Conservation (phyloP, 306 rosid genomes). For the Begonia masoniana region DNA sequence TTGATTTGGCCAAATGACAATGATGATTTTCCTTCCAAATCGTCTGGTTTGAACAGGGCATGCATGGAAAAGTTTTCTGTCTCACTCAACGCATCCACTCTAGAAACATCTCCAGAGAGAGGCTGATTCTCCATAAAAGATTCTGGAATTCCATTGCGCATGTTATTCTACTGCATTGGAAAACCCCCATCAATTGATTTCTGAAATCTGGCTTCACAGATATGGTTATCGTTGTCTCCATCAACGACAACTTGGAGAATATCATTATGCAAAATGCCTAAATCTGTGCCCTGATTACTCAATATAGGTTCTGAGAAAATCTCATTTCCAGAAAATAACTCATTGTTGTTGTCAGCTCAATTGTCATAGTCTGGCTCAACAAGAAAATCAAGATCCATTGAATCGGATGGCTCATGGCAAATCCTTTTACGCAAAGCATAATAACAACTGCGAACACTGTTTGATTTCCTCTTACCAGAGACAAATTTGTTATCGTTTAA, state of each 20-base stretch:
- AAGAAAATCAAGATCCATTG: no score
- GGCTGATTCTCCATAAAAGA: conserved; percentile 25
- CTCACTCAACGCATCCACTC: conserved; percentile 23
- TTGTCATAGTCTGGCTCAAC: conserved; percentile 24
- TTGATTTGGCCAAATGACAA: conserved; percentile 35
- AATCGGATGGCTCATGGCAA: no score
- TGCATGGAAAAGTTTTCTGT: conserved; percentile 29
- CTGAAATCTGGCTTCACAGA: conserved; percentile 31
- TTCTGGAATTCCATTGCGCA: conserved; percentile 31
- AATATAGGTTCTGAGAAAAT: conserved; percentile 18
- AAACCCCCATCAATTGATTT: conserved; percentile 32
- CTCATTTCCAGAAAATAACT: conserved; percentile 29
- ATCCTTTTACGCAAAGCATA: no score
- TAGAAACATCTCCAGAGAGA: conserved; percentile 23
- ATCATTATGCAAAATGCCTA: conserved; percentile 22
- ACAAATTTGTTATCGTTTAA: no score
- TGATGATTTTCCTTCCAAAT: conserved; percentile 24
- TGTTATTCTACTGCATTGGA: conserved; percentile 18
- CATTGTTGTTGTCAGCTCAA: conserved; percentile 27
- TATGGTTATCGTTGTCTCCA: conserved; percentile 14
- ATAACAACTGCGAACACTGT: no score
- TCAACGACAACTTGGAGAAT: conserved; percentile 42
- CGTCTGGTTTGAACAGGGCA: conserved; percentile 29
- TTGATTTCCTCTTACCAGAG: no score
- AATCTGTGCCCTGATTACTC: conserved; percentile 29